These are phyloP conservation scores for Cercospora sp. DNA, from an alignment of 2,329 filamentous ascomycete species.

Conservation along the genomic window DNA sequence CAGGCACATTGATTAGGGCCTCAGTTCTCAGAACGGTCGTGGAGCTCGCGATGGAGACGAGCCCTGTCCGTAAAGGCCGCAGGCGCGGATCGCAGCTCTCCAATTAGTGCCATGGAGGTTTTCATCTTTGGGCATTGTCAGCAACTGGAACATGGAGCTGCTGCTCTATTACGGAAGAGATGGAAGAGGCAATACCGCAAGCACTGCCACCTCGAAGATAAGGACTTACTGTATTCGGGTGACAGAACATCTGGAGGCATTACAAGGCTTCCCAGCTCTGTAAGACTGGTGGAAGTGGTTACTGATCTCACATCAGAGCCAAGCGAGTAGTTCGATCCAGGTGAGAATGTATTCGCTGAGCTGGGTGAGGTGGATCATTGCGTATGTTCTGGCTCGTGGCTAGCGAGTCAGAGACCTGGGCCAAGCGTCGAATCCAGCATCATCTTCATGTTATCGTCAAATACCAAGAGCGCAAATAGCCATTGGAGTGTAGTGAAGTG, in stretches of 20 bases:
- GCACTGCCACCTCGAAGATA: not conserved
- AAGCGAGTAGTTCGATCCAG: not conserved
- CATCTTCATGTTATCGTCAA: not conserved
- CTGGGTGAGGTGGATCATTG: too few species aligned
- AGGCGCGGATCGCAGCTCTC: not conserved
- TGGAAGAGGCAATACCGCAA: not conserved
- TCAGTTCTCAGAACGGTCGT: not conserved
- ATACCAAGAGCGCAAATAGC: not conserved
- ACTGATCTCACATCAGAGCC: not conserved
- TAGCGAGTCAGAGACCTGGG: not conserved
- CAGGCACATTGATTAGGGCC: not conserved
- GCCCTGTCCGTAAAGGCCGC: not conserved
- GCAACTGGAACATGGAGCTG: not conserved
- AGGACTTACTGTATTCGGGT: not conserved
- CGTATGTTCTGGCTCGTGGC: not conserved
- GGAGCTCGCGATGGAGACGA: not conserved
- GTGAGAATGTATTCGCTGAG: not conserved
- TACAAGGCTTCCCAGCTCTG: not conserved
- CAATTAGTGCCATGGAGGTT: not conserved
- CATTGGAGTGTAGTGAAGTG: not conserved
- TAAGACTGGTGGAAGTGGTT: not conserved
- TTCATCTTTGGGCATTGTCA: not conserved
- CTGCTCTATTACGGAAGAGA: not conserved
- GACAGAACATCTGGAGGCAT: not conserved
- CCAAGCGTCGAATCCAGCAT: not conserved